phyloP scores from a whole-genome alignment of 2,329 filamentous ascomycete species.

The Pseudodiploospora longispora region DNA sequence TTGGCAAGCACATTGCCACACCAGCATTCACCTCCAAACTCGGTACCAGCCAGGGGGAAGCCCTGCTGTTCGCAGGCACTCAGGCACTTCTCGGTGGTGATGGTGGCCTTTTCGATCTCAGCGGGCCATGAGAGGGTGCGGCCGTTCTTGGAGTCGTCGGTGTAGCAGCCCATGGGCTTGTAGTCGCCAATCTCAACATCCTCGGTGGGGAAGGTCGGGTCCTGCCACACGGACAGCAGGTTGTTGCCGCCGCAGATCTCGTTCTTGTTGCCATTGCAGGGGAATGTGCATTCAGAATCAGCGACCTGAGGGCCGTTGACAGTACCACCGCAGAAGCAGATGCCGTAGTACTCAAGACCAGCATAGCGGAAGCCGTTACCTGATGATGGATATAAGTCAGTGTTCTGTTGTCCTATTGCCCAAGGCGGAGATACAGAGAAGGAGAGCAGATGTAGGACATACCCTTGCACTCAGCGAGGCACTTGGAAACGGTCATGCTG shows the following conservation, averaged over 20 bases:
- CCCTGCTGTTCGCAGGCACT: conserved; percentile 33
- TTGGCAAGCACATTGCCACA: conserved; percentile 47
- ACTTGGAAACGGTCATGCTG: conserved; percentile 40
- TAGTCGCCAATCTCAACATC: conserved; percentile 45
- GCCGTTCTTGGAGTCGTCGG: conserved; percentile 32
- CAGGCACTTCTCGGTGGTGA: conserved; percentile 37
- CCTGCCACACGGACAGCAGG: conserved; percentile 39
- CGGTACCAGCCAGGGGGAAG: conserved; percentile 40
- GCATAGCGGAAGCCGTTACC: conserved; percentile 43
- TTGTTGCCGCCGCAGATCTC: conserved; percentile 40
- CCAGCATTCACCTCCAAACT: conserved; percentile 38
- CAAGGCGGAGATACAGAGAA: not conserved
- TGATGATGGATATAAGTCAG: conserved; percentile 9
- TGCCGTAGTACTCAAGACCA: conserved; percentile 42
- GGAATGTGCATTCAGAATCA: conserved; percentile 48
- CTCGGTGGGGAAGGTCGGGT: conserved; percentile 37
- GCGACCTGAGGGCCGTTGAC: conserved; percentile 44
- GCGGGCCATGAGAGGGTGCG: conserved; percentile 38
- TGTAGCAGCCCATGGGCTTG: conserved; percentile 54
- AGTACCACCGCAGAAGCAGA: conserved; percentile 46
- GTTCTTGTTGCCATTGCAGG: conserved; percentile 39
- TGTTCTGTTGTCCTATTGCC: not conserved
- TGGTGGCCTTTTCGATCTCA: conserved; percentile 23
- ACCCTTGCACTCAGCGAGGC: conserved; percentile 42
- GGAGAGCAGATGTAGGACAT: conserved; percentile 6